These are phyloP conservation scores for Endoconidiophora laricicola DNA, from an alignment of 2,329 filamentous ascomycete genomes.

Conservation along the genomic window DNA sequence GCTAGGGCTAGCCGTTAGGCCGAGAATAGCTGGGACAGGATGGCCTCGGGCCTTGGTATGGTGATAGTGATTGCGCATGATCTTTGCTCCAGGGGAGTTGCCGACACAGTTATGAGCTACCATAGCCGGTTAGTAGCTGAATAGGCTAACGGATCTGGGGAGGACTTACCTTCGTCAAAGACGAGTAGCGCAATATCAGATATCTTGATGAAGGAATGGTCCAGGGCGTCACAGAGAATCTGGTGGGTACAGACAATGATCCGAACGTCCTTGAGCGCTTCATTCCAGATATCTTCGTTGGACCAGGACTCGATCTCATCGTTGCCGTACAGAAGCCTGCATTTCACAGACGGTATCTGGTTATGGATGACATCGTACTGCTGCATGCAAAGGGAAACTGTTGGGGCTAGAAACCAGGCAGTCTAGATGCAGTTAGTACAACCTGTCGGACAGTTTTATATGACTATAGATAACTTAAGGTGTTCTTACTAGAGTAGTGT, in stretches of 20 bases:
- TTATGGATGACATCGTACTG: slow-evolving; percentile 42
- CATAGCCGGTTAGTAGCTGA: neutral
- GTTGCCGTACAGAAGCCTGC: slow-evolving; percentile 47
- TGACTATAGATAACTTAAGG: neutral
- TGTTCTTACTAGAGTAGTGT: neutral
- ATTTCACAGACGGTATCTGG: slow-evolving; percentile 42
- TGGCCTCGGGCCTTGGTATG: slow-evolving; percentile 23
- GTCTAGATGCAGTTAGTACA: slow-evolving; percentile 26
- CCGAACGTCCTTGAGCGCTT: slow-evolving; percentile 43
- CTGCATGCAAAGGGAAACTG: slow-evolving; percentile 48
- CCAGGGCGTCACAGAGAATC: slow-evolving; percentile 56
- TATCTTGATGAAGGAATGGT: slow-evolving; percentile 57
- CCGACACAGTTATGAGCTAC: slow-evolving; percentile 57
- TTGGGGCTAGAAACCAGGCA: slow-evolving; percentile 61
- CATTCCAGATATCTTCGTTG: slow-evolving; percentile 48
- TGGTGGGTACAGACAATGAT: slow-evolving; percentile 68
- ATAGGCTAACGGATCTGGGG: neutral
- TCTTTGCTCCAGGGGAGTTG: slow-evolving; percentile 46
- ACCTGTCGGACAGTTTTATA: slow-evolving; percentile 1
- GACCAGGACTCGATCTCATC: slow-evolving; percentile 62
- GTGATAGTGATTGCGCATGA: slow-evolving; percentile 61
- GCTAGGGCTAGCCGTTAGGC: slow-evolving; percentile 66
- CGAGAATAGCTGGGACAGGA: slow-evolving; percentile 49
- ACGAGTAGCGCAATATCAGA: slow-evolving; percentile 49
- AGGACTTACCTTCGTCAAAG: slow-evolving; percentile 61